These are phyloP conservation scores for Eucalyptus viminalis DNA, from an alignment of 345 rosid genomes.

Conservation along the genomic window DNA sequence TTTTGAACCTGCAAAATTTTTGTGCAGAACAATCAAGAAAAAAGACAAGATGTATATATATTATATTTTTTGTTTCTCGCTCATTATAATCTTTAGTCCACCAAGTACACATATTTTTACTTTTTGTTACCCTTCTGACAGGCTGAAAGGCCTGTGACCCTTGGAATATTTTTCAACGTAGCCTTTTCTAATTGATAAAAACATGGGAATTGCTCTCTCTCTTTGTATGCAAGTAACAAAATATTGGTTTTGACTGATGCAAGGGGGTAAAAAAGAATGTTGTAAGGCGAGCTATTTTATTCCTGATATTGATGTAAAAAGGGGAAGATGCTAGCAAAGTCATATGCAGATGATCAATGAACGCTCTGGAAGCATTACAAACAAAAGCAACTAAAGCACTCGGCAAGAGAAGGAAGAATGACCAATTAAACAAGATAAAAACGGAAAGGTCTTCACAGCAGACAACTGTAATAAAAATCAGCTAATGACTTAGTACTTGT, in stretches of 20 bases:
- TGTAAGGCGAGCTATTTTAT: not conserved
- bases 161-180: not conserved
- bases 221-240: not conserved
- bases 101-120: not conserved
- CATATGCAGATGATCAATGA: not conserved
- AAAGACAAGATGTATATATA: not conserved
- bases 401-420: not conserved
- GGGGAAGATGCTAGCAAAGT: not conserved
- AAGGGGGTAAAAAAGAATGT: not conserved
- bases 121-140: not conserved
- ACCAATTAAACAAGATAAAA: not conserved
- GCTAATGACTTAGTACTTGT: not conserved
- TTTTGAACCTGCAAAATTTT: slow-evolving; percentile 50
- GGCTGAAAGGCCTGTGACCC: not conserved
- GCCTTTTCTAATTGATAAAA: not conserved
- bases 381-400: not conserved
- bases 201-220: not conserved
- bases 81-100: not conserved
- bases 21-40: not conserved
- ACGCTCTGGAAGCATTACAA: not conserved
- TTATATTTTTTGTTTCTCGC: not conserved
- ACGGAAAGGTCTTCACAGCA: not conserved
- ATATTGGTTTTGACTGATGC: not conserved
- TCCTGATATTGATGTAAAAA: not conserved
- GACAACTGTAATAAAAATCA: not conserved